A percentile compares a stretch with the other conserved stretches of the same genome.
Conservation (phyloP, 176 grass and related monocot species). For the Carex cristatella region DNA sequence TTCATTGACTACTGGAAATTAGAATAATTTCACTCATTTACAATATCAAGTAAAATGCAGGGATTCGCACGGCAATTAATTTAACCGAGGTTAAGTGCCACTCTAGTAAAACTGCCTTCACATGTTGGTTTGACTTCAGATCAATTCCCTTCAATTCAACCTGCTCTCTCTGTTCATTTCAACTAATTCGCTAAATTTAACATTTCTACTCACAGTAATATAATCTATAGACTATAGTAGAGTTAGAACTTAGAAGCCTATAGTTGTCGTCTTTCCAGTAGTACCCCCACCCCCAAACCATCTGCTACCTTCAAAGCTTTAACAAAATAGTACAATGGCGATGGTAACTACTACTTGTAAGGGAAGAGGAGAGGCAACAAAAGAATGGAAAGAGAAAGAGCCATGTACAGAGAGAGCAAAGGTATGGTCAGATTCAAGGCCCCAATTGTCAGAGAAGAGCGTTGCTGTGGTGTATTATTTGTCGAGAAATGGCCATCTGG, state of each 20-base stretch:
- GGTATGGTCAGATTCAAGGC: conserved; percentile 25
- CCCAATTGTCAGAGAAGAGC: conserved; percentile 17
- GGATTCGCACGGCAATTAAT: no score
- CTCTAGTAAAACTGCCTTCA: background rate
- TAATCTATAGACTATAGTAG: no score
- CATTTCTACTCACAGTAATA: conserved; percentile 1
- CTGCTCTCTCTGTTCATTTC: background rate
- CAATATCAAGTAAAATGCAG: no score
- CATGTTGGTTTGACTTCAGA: conserved; percentile 8
- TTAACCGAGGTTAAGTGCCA: no score
- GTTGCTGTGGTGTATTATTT: conserved; percentile 86
- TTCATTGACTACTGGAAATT: background rate
- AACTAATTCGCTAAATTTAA: background rate
- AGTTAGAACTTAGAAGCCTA: no score
- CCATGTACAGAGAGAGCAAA: conserved; percentile 39
- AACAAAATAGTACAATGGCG: background rate
- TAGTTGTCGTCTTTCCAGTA: no score
- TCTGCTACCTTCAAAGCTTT: background rate
- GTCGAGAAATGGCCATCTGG: conserved; percentile 64
- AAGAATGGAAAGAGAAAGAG: conserved; percentile 41
- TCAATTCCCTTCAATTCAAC: background rate
- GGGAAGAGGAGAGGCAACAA: conserved; percentile 19
- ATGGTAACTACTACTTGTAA: conserved; percentile 23
- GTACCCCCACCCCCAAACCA: background rate
- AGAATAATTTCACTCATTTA: background rate